Evolutionary conservation across 768 basidiomycete genomes (phyloP).

Genomic region (Mycena galopus): DNA sequence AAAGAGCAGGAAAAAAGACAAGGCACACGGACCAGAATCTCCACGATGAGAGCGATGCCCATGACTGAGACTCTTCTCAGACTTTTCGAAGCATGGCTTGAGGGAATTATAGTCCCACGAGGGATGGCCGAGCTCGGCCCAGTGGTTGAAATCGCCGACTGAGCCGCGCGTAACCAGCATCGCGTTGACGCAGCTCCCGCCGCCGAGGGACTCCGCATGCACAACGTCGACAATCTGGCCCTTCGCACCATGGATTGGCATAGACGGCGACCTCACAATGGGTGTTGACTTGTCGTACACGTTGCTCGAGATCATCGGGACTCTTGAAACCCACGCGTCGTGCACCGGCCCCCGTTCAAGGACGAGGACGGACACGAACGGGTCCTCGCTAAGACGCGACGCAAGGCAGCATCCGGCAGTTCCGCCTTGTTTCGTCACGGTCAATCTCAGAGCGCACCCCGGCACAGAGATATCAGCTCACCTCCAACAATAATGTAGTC

Average conservation of each 20-base stretch:
- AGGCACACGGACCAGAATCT: neutral
- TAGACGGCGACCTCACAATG: slow-evolving; percentile 4
- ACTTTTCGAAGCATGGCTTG: slow-evolving; percentile 30
- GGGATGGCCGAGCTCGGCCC: slow-evolving; percentile 28
- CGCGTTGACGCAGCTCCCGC: slow-evolving; percentile 25
- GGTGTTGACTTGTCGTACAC: slow-evolving; percentile 13
- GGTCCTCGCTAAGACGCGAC: slow-evolving; percentile 23
- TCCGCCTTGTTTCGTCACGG: neutral
- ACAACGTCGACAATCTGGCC: slow-evolving; percentile 2
- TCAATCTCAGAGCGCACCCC: neutral
- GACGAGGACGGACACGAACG: slow-evolving; percentile 11
- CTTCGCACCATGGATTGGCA: neutral
- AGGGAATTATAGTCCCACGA: slow-evolving; percentile 23
- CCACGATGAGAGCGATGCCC: neutral
- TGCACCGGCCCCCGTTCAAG: slow-evolving; percentile 18
- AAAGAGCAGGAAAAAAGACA: neutral
- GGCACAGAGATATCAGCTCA: neutral
- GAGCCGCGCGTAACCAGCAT: slow-evolving; percentile 29
- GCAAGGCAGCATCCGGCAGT: slow-evolving; percentile 19
- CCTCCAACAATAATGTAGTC: slow-evolving; percentile 38
- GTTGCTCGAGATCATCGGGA: slow-evolving; percentile 26
- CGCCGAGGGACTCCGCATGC: slow-evolving; percentile 13
- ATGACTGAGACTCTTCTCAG: slow-evolving; percentile 25
- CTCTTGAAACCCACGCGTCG: slow-evolving; percentile 16
- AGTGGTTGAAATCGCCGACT: slow-evolving; percentile 29